These are phyloP conservation scores for Peronospora belbahrii DNA, from an alignment of 352 stramenopile genomes.

Conservation along the genomic window DNA sequence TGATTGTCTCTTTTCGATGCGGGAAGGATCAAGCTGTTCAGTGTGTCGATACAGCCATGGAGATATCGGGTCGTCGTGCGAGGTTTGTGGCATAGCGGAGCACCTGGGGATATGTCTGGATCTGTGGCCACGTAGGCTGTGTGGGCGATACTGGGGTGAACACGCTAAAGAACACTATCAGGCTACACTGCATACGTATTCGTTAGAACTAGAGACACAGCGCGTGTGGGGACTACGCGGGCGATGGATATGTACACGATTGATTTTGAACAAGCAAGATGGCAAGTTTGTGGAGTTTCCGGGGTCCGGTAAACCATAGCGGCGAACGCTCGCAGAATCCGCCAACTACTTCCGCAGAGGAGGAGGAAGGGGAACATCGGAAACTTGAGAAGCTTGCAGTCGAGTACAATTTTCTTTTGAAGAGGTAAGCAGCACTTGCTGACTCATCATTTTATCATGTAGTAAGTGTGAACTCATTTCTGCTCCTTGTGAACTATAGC, in stretches of 20 bases:
- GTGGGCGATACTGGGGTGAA: slow-evolving; percentile 91
- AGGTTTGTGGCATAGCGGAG: slow-evolving; percentile 89
- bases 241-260: slow-evolving; percentile 83
- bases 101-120: slow-evolving; percentile 96
- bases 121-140: slow-evolving; percentile 94
- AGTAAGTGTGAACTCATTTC: neutral
- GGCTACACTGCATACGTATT: slow-evolving; percentile 91
- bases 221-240: slow-evolving; percentile 95
- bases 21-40: slow-evolving; percentile 92
- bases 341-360: slow-evolving; percentile 57
- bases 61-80: slow-evolving; percentile 89
- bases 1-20: slow-evolving; percentile 92
- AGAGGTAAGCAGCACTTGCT: slow-evolving; percentile 46
- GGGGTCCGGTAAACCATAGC: slow-evolving; percentile 69
- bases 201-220: slow-evolving; percentile 91
- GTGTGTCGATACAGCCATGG: slow-evolving; percentile 95
- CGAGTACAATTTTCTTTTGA: slow-evolving; percentile 95
- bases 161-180: slow-evolving; percentile 93
- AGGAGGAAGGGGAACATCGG: slow-evolving; percentile 88
- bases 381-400: slow-evolving; percentile 94
- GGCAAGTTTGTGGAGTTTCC: slow-evolving; percentile 95
- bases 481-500: slow-evolving; percentile 20
- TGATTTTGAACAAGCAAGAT: slow-evolving; percentile 87
- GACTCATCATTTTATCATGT: neutral
- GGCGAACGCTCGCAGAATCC: slow-evolving; percentile 61